These are phyloP conservation scores for Salix brachista DNA, from an alignment of 345 rosid species.

Conservation along the genomic window DNA sequence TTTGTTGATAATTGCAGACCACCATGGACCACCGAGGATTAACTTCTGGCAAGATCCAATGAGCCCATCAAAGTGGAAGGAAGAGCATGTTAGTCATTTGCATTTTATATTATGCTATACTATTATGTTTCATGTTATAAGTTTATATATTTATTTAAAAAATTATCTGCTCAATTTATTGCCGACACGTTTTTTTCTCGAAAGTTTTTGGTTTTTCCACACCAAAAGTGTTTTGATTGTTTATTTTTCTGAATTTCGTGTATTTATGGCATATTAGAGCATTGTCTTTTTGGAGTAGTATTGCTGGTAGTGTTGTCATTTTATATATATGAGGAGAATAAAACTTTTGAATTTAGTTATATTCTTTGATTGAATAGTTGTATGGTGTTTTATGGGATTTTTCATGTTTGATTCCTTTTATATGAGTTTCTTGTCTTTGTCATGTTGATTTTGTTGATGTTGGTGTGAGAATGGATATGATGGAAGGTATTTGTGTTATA, in stretches of 20 bases:
- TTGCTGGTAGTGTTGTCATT: background rate
- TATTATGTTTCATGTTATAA: background rate
- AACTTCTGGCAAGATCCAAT: constrained; percentile 37
- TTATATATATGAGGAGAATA: no score
- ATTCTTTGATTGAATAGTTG: no score
- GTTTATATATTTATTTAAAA: background rate
- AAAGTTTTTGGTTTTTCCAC: background rate
- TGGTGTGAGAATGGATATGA: background rate
- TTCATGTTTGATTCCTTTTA: background rate
- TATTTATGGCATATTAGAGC: background rate
- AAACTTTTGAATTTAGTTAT: no score
- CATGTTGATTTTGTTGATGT: background rate
- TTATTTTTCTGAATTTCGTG: background rate
- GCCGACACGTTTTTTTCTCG: background rate
- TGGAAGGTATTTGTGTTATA: background rate
- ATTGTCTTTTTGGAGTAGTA: background rate
- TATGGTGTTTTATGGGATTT: background rate
- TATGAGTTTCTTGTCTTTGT: background rate
- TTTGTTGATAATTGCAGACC: constrained; percentile 19
- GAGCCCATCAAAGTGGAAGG: constrained; percentile 43
- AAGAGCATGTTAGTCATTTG: constrained; percentile 37
- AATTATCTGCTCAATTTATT: background rate
- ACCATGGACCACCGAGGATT: constrained; percentile 34
- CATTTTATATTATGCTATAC: background rate
- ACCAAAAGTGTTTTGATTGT: no score